Evolutionary conservation across 2,329 filamentous ascomycete genomes (phyloP), one percentile per base, ranked within the genome.

Genomic region (Fusarium sp.): DNA sequence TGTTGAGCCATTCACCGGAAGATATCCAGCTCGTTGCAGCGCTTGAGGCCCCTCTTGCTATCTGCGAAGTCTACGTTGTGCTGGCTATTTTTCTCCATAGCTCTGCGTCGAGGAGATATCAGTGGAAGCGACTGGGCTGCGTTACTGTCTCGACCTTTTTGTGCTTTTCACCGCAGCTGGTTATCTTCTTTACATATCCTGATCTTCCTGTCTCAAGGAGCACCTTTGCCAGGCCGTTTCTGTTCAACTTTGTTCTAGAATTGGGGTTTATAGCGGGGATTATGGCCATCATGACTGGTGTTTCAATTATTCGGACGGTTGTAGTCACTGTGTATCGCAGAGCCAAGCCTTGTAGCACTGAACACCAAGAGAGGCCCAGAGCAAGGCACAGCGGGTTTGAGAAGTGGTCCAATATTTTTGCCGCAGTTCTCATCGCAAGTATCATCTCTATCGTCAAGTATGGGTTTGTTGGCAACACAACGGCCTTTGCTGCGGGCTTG

Each of bases 341-440:
- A 28, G 24, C 39, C 2, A 58, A 22, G 6, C 8, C 30, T 16
- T 24, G 12, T 1, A 24, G 11, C 15, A 13, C 7, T 6, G 31
- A 26, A 33, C 26, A 3, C 7, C 31, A 30, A 36, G 10, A 7
- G 9, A 5, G 2, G 1, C 9, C n/a, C 5, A 16, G n/a, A 2
- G n/a, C 20, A 6, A 33, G 39, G 14, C 20, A 9, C 3, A 36
- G 24, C 20, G 28, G 15, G 8, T 33, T 58, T 10, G 39, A 58
- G 30, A 47, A 10, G 4, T 36, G 55, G 55, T 58, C 55, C 11
- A 36, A 48, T 36, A 10, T 58, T 3, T 18, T 36, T 6, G 41
- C 55, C 1, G 26, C 41, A 2, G 26, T 48, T 36, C 20, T 36
- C 4, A 58, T 58, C 28, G 41, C 41, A 20, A 7, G 5, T 4